These are phyloP conservation scores for Tricholoma sp. DNA, from an alignment of 768 basidiomycete genomes.

Conservation along the genomic window DNA sequence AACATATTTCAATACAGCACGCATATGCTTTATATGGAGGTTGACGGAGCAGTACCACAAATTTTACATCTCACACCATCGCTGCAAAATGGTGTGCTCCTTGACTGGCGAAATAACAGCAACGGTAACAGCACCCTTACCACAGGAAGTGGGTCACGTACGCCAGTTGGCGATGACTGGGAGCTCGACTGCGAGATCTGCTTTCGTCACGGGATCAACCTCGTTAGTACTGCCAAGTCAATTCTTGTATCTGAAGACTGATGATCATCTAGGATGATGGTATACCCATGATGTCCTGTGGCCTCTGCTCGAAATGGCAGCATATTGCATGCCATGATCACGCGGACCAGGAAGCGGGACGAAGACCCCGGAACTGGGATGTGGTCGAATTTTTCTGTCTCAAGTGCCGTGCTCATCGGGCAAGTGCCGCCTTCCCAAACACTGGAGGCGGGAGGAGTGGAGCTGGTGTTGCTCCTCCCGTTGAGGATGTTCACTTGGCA, in stretches of 20 bases:
- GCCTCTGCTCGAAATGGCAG: slow-evolving; percentile 82
- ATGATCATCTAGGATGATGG: slow-evolving; percentile 62
- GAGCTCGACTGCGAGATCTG: slow-evolving; percentile 89
- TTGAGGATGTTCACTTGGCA: background rate
- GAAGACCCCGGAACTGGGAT: slow-evolving; percentile 76
- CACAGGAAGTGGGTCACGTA: slow-evolving; percentile 36
- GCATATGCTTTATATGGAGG: slow-evolving; percentile 5
- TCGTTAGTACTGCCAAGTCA: slow-evolving; percentile 44
- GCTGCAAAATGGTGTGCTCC: slow-evolving; percentile 4
- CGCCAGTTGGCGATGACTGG: slow-evolving; percentile 66
- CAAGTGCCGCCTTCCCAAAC: slow-evolving; percentile 1
- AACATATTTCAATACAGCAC: background rate
- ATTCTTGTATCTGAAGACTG: slow-evolving; percentile 5
- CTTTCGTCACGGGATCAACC: slow-evolving; percentile 61
- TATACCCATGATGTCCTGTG: slow-evolving; percentile 76
- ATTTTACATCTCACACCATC: slow-evolving; percentile 3
- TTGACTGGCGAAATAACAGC: slow-evolving; percentile 1
- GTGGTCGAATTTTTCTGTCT: slow-evolving; percentile 77
- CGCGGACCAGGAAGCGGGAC: slow-evolving; percentile 59
- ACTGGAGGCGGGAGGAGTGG: background rate
- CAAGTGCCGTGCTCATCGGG: slow-evolving; percentile 38
- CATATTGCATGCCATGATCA: slow-evolving; percentile 83
- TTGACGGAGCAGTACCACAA: background rate
- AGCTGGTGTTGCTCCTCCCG: no score
- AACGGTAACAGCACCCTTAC: background rate